Evolutionary conservation across 768 basidiomycete species (phyloP).

Genomic region (Trametes elegans): DNA sequence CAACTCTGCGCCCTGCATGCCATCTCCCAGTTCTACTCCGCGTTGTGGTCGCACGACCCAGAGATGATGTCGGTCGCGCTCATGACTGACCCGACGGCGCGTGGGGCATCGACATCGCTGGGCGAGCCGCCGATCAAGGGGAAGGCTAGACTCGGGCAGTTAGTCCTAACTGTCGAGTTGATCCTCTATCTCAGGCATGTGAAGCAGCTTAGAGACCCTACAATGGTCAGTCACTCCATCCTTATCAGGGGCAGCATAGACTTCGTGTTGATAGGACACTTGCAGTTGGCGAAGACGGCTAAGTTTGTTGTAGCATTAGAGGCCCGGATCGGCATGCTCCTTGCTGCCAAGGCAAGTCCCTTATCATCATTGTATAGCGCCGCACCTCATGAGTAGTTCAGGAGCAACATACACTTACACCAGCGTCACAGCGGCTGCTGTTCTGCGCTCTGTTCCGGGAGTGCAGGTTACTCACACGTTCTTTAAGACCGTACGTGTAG

Average conservation of each 20-base stretch:
- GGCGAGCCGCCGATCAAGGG: conserved; percentile 37
- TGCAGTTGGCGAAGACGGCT: conserved; percentile 6
- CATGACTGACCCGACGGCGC: conserved; percentile 44
- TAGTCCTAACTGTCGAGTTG: conserved; percentile 59
- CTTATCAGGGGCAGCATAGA: not conserved
- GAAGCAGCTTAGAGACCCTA: conserved; percentile 41
- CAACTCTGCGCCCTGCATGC: conserved; percentile 55
- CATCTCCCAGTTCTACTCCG: conserved; percentile 52
- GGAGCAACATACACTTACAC: conserved; percentile 52
- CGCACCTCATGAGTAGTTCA: conserved; percentile 25
- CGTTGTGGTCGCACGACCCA: conserved; percentile 65
- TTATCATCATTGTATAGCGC: not conserved
- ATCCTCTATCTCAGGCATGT: conserved; percentile 49
- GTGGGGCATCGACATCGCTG: conserved; percentile 17
- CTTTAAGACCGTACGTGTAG: conserved; percentile 55
- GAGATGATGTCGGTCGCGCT: conserved; percentile 76
- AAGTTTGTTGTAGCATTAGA: conserved; percentile 58
- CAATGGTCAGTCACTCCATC: conserved; percentile 31
- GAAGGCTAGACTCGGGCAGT: conserved; percentile 58
- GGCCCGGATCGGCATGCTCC: conserved; percentile 48
- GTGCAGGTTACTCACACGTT: conserved; percentile 59
- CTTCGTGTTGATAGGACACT: not conserved
- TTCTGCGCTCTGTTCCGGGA: conserved; percentile 62
- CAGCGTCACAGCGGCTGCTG: conserved; percentile 58
- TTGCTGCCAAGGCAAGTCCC: conserved; percentile 53